phyloP scores from a whole-genome alignment of 345 rosid species.

The Citrus reticulata region DNA sequence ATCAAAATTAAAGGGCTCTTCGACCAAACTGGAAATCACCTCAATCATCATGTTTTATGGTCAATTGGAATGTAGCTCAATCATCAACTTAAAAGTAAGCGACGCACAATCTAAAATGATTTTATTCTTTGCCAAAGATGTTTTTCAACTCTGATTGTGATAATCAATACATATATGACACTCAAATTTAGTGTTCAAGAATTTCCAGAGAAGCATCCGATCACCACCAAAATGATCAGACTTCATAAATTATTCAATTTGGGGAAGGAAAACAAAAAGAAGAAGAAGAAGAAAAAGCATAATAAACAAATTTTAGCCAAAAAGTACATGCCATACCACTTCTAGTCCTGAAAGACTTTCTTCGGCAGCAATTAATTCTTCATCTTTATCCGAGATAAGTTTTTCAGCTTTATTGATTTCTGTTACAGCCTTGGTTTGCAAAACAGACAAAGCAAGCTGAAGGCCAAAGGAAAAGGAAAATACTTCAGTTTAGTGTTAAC shows the following conservation, averaged over 20 bases:
- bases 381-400: constrained; percentile 64
- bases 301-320: not conserved
- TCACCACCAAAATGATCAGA: not conserved
- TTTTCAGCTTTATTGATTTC: constrained; percentile 72
- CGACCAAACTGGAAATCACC: not conserved
- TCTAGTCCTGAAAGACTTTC: constrained; percentile 75
- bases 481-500: not conserved
- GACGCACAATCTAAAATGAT: not conserved
- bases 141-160: not conserved
- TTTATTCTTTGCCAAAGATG: not conserved
- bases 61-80: not conserved
- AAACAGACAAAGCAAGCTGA: constrained; percentile 56
- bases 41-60: not conserved
- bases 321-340: constrained; percentile 46
- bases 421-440: constrained; percentile 71
- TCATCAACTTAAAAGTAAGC: not conserved
- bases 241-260: not conserved
- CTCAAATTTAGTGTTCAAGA: not conserved
- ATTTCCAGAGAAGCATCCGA: not conserved
- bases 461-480: constrained; percentile 1
- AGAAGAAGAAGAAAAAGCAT: not conserved
- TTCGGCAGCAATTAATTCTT: constrained; percentile 72
- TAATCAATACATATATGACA: not conserved
- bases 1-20: not conserved
- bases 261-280: no score